phyloP scores from a whole-genome alignment of 805 yeast species.

The Candida sonorensis region DNA sequence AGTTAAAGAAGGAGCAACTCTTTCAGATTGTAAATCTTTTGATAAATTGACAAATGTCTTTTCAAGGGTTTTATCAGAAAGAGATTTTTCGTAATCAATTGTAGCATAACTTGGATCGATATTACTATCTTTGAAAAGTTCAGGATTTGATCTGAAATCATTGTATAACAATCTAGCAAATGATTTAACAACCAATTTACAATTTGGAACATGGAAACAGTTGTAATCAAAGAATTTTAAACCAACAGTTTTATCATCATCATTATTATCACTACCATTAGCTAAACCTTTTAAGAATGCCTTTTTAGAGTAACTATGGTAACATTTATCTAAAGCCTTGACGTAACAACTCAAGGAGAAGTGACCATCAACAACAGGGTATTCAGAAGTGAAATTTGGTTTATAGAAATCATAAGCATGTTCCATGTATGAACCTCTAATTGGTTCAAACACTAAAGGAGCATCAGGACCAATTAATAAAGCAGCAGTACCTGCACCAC shows the following conservation, averaged over 20 bases:
- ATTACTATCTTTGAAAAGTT: slow-evolving; percentile 56
- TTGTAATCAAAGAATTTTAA: slow-evolving; percentile 80
- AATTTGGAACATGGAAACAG: slow-evolving; percentile 97
- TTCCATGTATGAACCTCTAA: slow-evolving; percentile 91
- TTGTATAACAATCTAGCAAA: slow-evolving; percentile 88
- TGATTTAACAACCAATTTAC: slow-evolving; percentile 89
- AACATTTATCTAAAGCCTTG: slow-evolving; percentile 84
- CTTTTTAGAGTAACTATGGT: slow-evolving; percentile 74
- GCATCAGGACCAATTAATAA: slow-evolving; percentile 95
- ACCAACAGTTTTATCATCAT: slow-evolving; percentile 54
- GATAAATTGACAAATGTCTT: slow-evolving; percentile 77
- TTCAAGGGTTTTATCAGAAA: slow-evolving; percentile 75
- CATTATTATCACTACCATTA: slow-evolving; percentile 34
- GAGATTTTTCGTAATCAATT: slow-evolving; percentile 66
- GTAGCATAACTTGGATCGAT: slow-evolving; percentile 46
- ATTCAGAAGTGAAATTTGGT: slow-evolving; percentile 94
- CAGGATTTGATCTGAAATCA: slow-evolving; percentile 72
- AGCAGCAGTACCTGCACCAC: slow-evolving; percentile 98
- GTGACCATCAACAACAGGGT: slow-evolving; percentile 97
- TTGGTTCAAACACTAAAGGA: slow-evolving; percentile 84
- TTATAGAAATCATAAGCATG: slow-evolving; percentile 98
- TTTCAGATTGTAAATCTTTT: slow-evolving; percentile 57
- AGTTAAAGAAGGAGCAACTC: slow-evolving; percentile 72
- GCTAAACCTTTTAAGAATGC: slow-evolving; percentile 47
- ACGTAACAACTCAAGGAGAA: slow-evolving; percentile 91